Evolutionary conservation across 2,329 filamentous ascomycete species (phyloP).

Genomic region (Cordyceps cicadae): DNA sequence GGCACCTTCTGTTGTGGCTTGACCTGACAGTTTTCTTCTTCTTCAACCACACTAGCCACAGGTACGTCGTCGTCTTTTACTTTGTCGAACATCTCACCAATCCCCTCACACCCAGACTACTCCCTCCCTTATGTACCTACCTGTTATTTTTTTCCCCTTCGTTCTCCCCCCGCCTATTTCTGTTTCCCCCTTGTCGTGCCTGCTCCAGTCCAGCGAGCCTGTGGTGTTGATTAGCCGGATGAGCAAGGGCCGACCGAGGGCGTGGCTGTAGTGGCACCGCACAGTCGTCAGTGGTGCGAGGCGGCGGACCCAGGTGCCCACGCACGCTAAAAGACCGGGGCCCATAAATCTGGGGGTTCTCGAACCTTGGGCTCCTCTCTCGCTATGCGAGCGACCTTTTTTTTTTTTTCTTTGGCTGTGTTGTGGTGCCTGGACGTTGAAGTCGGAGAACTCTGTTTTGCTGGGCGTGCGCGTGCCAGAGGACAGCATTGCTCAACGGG

Average conservation of each 20-base stretch:
- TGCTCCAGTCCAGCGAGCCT: not conserved
- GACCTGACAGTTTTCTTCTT: not conserved
- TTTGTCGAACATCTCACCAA: not conserved
- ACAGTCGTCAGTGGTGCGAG: not conserved
- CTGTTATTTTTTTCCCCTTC: not conserved
- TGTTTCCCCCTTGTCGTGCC: not conserved
- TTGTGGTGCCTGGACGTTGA: not conserved
- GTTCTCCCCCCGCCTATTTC: not conserved
- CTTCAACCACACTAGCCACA: not conserved
- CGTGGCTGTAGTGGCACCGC: not conserved
- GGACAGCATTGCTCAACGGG: too few relatives aligned
- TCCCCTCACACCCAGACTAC: not conserved
- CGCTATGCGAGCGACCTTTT: not conserved
- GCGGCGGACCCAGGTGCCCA: slow-evolving; percentile 1
- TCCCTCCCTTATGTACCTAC: not conserved
- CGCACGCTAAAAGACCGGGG: slow-evolving; percentile 6
- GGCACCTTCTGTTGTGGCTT: slow-evolving; percentile 8
- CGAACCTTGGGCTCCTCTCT: slow-evolving; percentile 8
- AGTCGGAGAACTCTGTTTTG: not conserved
- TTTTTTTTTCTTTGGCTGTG: too few relatives aligned
- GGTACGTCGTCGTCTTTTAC: not conserved
- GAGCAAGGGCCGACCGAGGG: not conserved
- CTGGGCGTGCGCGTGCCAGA: too few relatives aligned
- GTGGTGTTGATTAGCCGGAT: not conserved
- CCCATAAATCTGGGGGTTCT: slow-evolving; percentile 12